These are phyloP conservation scores for Typha latifolia DNA, from an alignment of 176 grass and related monocot species.

Conservation along the genomic window DNA sequence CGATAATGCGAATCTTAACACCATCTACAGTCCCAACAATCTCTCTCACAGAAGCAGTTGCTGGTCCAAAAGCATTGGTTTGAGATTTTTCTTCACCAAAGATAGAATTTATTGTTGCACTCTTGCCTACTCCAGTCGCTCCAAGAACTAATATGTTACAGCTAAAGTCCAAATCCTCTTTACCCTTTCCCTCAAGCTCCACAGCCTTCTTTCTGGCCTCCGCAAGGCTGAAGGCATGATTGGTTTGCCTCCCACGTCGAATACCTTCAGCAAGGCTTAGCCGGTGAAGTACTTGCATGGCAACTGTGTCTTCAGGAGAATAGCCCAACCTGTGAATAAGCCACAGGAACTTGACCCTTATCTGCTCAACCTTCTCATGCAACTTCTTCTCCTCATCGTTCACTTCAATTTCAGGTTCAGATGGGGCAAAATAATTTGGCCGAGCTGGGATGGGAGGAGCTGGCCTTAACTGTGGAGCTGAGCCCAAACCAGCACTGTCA, in stretches of 20 bases:
- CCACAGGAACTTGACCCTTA: constrained; percentile 63
- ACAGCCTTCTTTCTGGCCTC: constrained; percentile 29
- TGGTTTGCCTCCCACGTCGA: constrained; percentile 11
- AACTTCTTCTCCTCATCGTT: constrained; percentile 69
- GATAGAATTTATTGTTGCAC: constrained; percentile 45
- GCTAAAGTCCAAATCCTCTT: constrained; percentile 32
- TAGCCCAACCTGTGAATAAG: constrained; percentile 35
- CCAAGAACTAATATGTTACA: constrained; percentile 37
- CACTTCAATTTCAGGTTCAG: constrained; percentile 54
- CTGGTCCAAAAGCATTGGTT: constrained; percentile 31
- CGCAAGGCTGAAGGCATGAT: constrained; percentile 7
- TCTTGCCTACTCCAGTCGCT: constrained; percentile 40
- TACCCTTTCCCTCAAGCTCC: constrained; percentile 28
- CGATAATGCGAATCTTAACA: constrained; percentile 75
- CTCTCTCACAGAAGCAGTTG: constrained; percentile 33
- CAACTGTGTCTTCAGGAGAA: constrained; percentile 37
- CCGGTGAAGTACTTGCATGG: constrained; percentile 34
- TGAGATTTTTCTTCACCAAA: constrained; percentile 25
- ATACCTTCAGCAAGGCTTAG: constrained; percentile 39
- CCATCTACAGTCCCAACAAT: constrained; percentile 68
- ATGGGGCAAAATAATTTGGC: constrained; percentile 31
- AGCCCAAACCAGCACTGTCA: too few species aligned
- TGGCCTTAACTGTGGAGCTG: constrained; percentile 35
- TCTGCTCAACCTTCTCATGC: constrained; percentile 78
- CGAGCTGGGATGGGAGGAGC: constrained; percentile 25